Base-by-base conservation (phyloP, 2,329 filamentous ascomycete species). In the Fusarium mangiferae region DNA sequence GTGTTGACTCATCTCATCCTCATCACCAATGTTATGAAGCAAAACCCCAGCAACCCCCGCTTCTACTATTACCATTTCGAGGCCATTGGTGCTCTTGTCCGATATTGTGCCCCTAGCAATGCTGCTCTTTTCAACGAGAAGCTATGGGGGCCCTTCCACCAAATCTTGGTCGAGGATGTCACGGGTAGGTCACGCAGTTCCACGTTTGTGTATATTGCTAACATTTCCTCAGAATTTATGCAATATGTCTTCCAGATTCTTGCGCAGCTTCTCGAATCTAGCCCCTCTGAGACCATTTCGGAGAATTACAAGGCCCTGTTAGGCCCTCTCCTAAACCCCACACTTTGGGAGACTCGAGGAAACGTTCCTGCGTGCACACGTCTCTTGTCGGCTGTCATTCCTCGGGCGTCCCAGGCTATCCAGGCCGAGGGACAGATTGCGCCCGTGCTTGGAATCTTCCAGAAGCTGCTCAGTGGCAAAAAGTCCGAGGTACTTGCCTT, bases 1-100 rank as follows among this genome's bases (percentile, higher is more conserved):
- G 90, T 97, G n/a, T 85, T 98, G 60, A 89, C 90, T 59, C 95
- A 97, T 81, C 89, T 99, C 67, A 91, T 97, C 79, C 92, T 89
- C 70, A 98, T 99, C 78, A 98, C 95, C 55, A 93, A 93, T 78
- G 92, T 97, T 75, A 98, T 98, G 83, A 93, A 95, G 80, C 90
- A 93, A 77, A 99, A 99, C 82, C 96, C 96, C 1, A 98, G 95
- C 85, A 99, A 99, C 83, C 96, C 96, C 5, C 90, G 94, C 18
- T 99, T 99, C 85, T 98, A 98, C 84, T 99, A 99, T 86, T 99
- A 96, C 83, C 94, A 98, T 81, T 99, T 99, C 73, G 96, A 99
- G 85, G 94, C 94, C 7, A 86, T 99, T 51, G 96, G 96, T 39
- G 96, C 96, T 22, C 87, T 99, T 54, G 93, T 98, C 28, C 82